These are phyloP conservation scores for Kodamaea anthophila DNA, from an alignment of 1,139 yeast genomes.

Conservation along the genomic window DNA sequence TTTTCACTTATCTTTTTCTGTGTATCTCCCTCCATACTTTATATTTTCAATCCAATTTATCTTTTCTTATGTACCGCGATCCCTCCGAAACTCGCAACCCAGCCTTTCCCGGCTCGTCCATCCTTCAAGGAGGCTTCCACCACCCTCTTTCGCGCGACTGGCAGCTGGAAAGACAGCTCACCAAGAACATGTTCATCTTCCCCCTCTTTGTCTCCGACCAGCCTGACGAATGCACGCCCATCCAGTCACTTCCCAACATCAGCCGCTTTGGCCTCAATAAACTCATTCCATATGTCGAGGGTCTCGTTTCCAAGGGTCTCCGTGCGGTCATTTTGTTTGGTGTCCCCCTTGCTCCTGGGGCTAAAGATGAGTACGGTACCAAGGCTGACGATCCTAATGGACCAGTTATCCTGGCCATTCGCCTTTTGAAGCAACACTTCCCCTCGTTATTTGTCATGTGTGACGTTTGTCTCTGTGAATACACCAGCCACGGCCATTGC, in stretches of 20 bases:
- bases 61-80: slow-evolving; percentile 43
- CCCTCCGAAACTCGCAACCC: slow-evolving; percentile 21
- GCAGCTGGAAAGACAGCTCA: slow-evolving; percentile 81
- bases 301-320: slow-evolving; percentile 75
- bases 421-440: slow-evolving; percentile 53
- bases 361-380: slow-evolving; percentile 76
- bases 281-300: slow-evolving; percentile 63
- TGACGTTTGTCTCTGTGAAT: slow-evolving; percentile 96
- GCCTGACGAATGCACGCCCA: slow-evolving; percentile 71
- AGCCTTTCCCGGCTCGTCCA: slow-evolving; percentile 65
- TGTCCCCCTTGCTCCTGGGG: slow-evolving; percentile 70
- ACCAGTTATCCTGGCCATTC: slow-evolving; percentile 81
- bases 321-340: slow-evolving; percentile 87
- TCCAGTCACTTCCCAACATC: slow-evolving; percentile 81
- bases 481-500: slow-evolving; percentile 95
- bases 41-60: too few relatives aligned
- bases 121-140: slow-evolving; percentile 90
- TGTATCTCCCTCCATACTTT: too few relatives aligned
- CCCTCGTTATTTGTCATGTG: slow-evolving; percentile 86
- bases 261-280: slow-evolving; percentile 81
- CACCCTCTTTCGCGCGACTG: slow-evolving; percentile 86
- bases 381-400: slow-evolving; percentile 96
- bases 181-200: slow-evolving; percentile 86
- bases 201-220: slow-evolving; percentile 83
- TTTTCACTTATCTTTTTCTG: too few relatives aligned